Conservation (phyloP, 495 filamentous ascomycete species). For the Haplographium delicatum region DNA sequence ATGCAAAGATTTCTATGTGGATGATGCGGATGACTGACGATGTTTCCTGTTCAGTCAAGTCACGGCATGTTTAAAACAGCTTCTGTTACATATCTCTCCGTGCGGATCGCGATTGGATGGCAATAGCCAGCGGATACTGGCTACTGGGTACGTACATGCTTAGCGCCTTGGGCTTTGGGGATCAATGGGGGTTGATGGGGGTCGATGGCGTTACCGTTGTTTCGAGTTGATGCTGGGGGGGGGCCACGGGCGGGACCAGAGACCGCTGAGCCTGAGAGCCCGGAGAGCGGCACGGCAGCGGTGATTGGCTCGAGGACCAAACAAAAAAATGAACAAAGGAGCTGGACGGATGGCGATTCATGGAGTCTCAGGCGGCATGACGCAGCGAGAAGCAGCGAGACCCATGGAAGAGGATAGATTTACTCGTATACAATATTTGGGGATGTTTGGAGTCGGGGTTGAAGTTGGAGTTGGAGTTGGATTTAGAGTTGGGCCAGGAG, state of each 20-base stretch:
- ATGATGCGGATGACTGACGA: background rate
- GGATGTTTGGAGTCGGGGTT: too few relatives aligned
- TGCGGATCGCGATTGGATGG: background rate
- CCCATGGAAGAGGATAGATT: too few relatives aligned
- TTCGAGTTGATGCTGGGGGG: background rate
- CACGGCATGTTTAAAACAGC: background rate
- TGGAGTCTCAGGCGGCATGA: too few relatives aligned
- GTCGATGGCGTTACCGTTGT: background rate
- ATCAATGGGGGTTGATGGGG: background rate
- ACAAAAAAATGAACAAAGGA: too few relatives aligned
- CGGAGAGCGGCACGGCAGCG: background rate
- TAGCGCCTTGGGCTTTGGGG: background rate
- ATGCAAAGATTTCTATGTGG: background rate
- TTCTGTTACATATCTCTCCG: background rate
- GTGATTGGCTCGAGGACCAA: background rate
- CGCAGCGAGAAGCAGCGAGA: too few relatives aligned
- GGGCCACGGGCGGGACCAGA: background rate
- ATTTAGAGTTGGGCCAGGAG: too few relatives aligned
- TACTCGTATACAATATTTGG: too few relatives aligned
- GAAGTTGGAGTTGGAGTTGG: too few relatives aligned
- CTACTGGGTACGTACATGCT: too few relatives aligned
- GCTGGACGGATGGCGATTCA: too few relatives aligned
- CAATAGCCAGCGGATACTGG: too few relatives aligned
- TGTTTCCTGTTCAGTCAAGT: slow-evolving; percentile 2
- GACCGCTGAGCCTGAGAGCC: background rate